Evolutionary conservation across 2,329 filamentous ascomycete genomes (phyloP).

Genomic region (Fonsecaea erecta): DNA sequence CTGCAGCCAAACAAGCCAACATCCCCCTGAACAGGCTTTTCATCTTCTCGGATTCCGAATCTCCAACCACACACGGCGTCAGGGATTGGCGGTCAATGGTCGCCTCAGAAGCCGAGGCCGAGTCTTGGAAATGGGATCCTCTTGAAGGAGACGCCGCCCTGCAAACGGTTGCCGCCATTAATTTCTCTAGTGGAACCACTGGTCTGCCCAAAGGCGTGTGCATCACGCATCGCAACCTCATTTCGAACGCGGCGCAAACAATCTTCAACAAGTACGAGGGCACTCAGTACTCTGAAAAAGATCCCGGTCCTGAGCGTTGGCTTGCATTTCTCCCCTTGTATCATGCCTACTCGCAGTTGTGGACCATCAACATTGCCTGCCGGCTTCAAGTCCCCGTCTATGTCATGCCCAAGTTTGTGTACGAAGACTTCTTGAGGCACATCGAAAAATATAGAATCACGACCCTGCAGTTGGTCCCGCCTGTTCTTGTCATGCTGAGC

Average conservation of each 20-base stretch:
- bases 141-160: constrained; percentile 40
- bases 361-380: constrained; percentile 62
- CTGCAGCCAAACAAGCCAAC: constrained; percentile 38
- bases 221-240: constrained; percentile 56
- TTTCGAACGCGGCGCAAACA: constrained; percentile 64
- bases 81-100: constrained; percentile 47
- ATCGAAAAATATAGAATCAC: constrained; percentile 58
- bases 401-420: constrained; percentile 67
- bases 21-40: constrained; percentile 35
- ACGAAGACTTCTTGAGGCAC: constrained; percentile 60
- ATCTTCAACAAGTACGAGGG: constrained; percentile 66
- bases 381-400: constrained; percentile 64
- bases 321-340: constrained; percentile 54
- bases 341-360: constrained; percentile 55
- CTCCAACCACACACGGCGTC: constrained; percentile 50
- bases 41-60: constrained; percentile 36
- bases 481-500: constrained; percentile 63
- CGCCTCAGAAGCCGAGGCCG: constrained; percentile 46
- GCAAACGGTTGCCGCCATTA: constrained; percentile 55
- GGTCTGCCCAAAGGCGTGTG: constrained; percentile 59
- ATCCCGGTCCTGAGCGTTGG: constrained; percentile 50
- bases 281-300: constrained; percentile 59
- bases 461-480: constrained; percentile 63
- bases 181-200: constrained; percentile 59
- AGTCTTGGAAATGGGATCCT: constrained; percentile 46